Percentiles rank a stretch among this genome's conserved stretches.
Conservation (phyloP, 2,329 filamentous ascomycete species). For the Trichoderma lentiforme region DNA sequence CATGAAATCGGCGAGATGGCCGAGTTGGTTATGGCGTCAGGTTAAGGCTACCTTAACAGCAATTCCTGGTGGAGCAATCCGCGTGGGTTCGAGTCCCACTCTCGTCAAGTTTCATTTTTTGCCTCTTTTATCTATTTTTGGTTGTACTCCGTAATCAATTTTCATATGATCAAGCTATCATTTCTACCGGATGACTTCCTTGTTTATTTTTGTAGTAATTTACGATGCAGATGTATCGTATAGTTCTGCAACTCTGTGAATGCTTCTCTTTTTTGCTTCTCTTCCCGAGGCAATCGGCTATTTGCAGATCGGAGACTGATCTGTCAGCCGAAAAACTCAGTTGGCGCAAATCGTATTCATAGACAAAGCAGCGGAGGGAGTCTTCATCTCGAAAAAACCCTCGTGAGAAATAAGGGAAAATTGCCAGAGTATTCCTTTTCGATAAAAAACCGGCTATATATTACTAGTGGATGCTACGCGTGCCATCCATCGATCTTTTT, state of each 20-base stretch:
- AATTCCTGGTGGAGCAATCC: constrained; percentile 22
- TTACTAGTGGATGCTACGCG: background rate
- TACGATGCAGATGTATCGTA: too few relatives aligned
- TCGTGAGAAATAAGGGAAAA: background rate
- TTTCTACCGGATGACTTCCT: too few relatives aligned
- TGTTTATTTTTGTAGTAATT: too few relatives aligned
- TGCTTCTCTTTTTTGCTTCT: background rate
- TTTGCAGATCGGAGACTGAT: background rate
- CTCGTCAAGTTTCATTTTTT: constrained; percentile 17
- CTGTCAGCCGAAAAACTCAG: too few relatives aligned
- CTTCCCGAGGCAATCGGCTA: background rate
- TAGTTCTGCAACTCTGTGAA: too few relatives aligned
- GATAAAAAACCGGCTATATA: background rate
- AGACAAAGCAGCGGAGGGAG: too few relatives aligned
- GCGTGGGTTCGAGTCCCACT: constrained; percentile 23
- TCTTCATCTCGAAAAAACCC: background rate
- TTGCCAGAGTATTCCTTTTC: background rate
- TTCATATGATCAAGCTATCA: background rate
- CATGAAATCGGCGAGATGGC: constrained; percentile 18
- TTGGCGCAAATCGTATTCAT: too few relatives aligned
- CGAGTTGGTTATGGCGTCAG: constrained; percentile 21
- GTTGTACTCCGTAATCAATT: background rate
- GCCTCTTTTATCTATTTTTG: background rate
- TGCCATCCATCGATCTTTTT: background rate
- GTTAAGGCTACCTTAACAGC: constrained; percentile 21